A percentile compares a stretch with the other conserved stretches of the same genome.
Conservation (phyloP, 495 filamentous ascomycete genomes). For the Usnea hakonensis region DNA sequence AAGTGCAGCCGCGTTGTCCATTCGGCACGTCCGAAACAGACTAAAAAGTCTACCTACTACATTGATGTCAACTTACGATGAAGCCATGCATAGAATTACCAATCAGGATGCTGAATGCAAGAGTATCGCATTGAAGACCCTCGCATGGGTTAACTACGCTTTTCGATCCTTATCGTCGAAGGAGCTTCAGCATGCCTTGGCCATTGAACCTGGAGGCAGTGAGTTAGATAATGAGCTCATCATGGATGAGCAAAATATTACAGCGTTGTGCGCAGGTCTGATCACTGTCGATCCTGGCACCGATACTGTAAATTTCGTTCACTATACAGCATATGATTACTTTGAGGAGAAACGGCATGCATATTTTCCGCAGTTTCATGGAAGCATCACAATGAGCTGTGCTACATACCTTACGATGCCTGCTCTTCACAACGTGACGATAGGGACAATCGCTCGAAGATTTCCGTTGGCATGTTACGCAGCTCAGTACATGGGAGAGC, state of each 20-base stretch:
- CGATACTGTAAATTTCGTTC: constrained; percentile 42
- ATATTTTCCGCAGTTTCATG: not conserved
- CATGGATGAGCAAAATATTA: constrained; percentile 30
- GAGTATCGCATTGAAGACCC: constrained; percentile 2
- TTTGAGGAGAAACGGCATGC: constrained; percentile 32
- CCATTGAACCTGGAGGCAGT: constrained; percentile 3
- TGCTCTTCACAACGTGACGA: not conserved
- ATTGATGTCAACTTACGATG: constrained; percentile 19
- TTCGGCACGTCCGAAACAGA: not conserved
- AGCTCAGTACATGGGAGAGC: not conserved
- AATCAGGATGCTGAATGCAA: constrained; percentile 13
- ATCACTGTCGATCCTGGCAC: constrained; percentile 40
- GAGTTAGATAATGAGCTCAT: constrained; percentile 35
- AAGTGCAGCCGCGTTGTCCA: not conserved
- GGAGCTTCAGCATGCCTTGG: constrained; percentile 15
- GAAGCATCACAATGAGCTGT: not conserved
- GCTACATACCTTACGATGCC: not conserved
- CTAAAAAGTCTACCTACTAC: constrained; percentile 7
- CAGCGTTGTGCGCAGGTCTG: constrained; percentile 44
- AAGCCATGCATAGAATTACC: constrained; percentile 25
- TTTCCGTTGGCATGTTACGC: not conserved
- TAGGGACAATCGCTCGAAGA: not conserved
- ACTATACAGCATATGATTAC: constrained; percentile 49
- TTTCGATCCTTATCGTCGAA: constrained; percentile 8
- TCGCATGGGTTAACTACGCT: constrained; percentile 21